Base-by-base conservation (phyloP, 495 filamentous ascomycete genomes). In the Cercophora scortea region DNA sequence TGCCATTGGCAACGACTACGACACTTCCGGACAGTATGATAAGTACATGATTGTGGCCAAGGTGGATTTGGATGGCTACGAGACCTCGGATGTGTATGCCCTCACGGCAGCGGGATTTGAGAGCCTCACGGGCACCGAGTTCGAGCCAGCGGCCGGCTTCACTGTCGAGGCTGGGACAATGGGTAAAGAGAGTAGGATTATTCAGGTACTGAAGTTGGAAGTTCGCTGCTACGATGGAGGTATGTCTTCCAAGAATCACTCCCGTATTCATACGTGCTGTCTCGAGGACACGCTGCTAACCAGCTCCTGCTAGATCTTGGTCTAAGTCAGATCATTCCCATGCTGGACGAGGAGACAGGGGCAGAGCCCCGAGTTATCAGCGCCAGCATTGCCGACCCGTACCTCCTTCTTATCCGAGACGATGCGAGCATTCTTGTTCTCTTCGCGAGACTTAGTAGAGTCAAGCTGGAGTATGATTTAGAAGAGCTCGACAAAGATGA, bases 341-440 rank as follows among this genome's bases (percentile, higher is more conserved):
- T 96, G 72, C 79, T 82, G 50, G 92, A 97, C 55, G 93, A 96
- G 58, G 87, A 88, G 44, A 89, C 82, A 0, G 90, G 84, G 16
- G 79, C 78, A 10, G 87, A 89, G 55, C 82, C 88, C 5, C 76
- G 82, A 38, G 84, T 91, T 25, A 70, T 89, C 40, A 87, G 79
- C 60, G 85, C 86, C n/a, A 93, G 87, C 65, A 88, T 97, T 58
- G 76, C 78, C 11, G 93, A 96, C 61, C 90, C 90, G 6, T 96
- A 87, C 62, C 61, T 99, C n/a, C 72, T 95, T 2, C 78, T 99
- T 4, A 64, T 96, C 41, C 79, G 87, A 51, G 88, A 95, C 52
- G 90, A 96, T 65, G 79, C 78, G 0, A 90, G 85, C 46, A 75
- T 88, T 8, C 78, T 85, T 39, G 74, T 97, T 16, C 25, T 45